A percentile compares a stretch with the other conserved stretches of the same genome.
Conservation (phyloP, 1,284 basidiomycete genomes). For the Naganishia albida region DNA sequence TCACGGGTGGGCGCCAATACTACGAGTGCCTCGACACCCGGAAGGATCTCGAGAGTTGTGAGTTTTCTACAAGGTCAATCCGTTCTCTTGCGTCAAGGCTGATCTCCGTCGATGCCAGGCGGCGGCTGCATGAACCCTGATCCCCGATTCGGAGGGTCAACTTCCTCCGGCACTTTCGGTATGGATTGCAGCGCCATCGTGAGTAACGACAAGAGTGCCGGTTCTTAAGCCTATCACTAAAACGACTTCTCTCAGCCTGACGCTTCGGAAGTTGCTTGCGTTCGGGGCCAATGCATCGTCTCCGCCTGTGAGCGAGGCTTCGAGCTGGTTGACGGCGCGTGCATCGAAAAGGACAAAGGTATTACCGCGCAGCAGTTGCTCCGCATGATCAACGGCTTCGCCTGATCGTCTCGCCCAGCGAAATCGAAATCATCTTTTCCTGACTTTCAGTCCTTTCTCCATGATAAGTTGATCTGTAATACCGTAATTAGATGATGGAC, state of each 20-base stretch:
- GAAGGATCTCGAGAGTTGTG: constrained; percentile 18
- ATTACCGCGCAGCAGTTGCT: no score
- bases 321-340: neutral
- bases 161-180: neutral
- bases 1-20: neutral
- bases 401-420: no score
- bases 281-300: neutral
- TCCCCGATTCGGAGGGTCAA: neutral
- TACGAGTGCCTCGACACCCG: constrained; percentile 16
- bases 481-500: no score
- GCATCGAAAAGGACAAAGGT: neutral
- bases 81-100: neutral
- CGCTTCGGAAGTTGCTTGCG: neutral
- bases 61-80: neutral
- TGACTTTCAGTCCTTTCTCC: no score
- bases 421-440: no score
- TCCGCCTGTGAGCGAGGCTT: neutral
- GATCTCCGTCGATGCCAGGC: neutral
- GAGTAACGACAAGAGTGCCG: neutral
- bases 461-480: no score
- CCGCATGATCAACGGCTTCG: no score
- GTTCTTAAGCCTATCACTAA: neutral
- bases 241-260: neutral
- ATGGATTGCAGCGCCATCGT: neutral
- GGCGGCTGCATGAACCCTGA: constrained; percentile 4